A percentile compares a stretch with the other conserved stretches of the same genome.
Evolutionary conservation across 2,329 filamentous ascomycete species (phyloP).

Genomic region (Thielaviopsis ethacetica): DNA sequence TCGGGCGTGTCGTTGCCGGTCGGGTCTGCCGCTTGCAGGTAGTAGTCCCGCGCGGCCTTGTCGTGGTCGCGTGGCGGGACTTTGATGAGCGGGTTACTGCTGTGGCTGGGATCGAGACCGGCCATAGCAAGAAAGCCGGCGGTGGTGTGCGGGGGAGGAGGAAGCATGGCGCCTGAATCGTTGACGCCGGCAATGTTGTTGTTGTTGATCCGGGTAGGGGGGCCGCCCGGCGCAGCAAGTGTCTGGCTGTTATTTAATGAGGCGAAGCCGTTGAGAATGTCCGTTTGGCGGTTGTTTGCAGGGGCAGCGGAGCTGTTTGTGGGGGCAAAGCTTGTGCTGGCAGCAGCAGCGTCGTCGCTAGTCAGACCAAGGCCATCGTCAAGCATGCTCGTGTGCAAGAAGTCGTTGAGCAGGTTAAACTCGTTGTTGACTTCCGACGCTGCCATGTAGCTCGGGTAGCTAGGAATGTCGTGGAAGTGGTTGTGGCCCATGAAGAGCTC

Average conservation of each 20-base stretch:
- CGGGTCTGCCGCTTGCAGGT: conserved; percentile 90
- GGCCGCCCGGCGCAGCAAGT: not conserved
- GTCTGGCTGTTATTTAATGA: not conserved
- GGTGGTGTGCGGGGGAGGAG: conserved; percentile 20
- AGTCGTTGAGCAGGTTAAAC: conserved; percentile 93
- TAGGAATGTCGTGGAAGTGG: conserved; percentile 87
- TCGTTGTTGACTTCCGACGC: conserved; percentile 84
- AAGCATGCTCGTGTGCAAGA: conserved; percentile 77
- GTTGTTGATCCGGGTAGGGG: not conserved
- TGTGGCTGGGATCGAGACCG: conserved; percentile 12
- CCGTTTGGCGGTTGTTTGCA: not conserved
- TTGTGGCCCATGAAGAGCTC: conserved; percentile 51
- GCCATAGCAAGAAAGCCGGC: not conserved
- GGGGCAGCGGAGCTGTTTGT: conserved; percentile 2
- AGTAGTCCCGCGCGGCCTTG: conserved; percentile 65
- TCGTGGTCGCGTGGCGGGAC: conserved; percentile 35
- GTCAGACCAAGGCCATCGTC: conserved; percentile 45
- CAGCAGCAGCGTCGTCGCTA: conserved; percentile 19
- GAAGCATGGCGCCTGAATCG: conserved; percentile 27
- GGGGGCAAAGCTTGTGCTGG: conserved; percentile 14
- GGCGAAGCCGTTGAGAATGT: conserved; percentile 4
- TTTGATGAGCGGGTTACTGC: conserved; percentile 15
- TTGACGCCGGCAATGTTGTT: conserved; percentile 9
- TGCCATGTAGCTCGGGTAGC: conserved; percentile 88
- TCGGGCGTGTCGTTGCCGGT: conserved; percentile 63